Base-by-base conservation (phyloP, 345 rosid genomes). In the Draba incana region DNA sequence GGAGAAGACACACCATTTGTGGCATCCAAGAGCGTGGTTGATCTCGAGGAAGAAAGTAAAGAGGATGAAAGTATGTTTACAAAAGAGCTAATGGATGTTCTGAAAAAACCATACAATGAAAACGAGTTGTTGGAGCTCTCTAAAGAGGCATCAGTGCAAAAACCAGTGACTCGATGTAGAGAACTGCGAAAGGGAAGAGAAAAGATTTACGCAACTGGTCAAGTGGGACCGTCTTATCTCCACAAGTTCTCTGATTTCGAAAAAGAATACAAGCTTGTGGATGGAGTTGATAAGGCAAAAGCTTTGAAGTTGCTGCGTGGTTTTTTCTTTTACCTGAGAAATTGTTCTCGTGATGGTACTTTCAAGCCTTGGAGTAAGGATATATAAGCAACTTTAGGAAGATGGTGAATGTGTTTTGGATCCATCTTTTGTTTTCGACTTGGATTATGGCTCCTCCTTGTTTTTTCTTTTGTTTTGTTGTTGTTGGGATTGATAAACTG, bases 321-420 rank as follows among this genome's bases (percentile, higher is more conserved):
- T 6, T 74, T 74, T 16, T 74, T 74, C 77, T 67, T 74, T 37
- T 74, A 66, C 68, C 52, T 74, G 51, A 15, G 52, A 35, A 44
- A 74, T 66, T 31, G 67, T 43, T 41, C 62, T 52, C 72, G 37
- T 25, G 51, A 38, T 35, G 77, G 72, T 66, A 49, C 57, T 66
- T 74, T 66, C 61, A 59, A 60, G 68, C 77, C 72, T 66, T 74
- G 72, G 57, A 25, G 51, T 27, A 28, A 59, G 55, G 54, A 10
- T 9, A 31, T 14, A 28, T 38, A 46, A 25, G 27, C 49, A 63
- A 44, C 48, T 69, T 2, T 43, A 33, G 5, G 41, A 15, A 44
- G 62, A 44, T 51, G 48, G 49, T 53, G 3, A 44, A 28, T 28
- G 31, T 7, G 2, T 42, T 52, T 59, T 13, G 35, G 24, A 31